phyloP scores from a whole-genome alignment of 2,329 filamentous ascomycete genomes.

The Botrytis aclada region DNA sequence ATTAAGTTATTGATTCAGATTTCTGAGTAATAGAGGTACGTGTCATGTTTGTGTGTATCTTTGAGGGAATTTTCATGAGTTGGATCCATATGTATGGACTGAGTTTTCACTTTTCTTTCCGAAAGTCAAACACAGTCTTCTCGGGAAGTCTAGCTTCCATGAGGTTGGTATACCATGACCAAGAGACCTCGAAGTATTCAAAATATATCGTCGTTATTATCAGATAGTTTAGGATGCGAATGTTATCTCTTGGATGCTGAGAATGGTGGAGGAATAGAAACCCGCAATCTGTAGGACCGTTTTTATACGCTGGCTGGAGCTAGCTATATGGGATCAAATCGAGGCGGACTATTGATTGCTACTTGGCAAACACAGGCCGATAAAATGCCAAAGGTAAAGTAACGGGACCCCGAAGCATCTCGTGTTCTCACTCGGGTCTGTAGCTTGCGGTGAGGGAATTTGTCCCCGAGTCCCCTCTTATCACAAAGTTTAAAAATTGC shows the following conservation, averaged over 20 bases:
- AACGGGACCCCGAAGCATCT: background rate
- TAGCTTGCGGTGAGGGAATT: background rate
- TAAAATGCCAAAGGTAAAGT: background rate
- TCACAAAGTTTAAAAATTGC: background rate
- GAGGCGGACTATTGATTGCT: background rate
- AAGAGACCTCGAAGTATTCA: background rate
- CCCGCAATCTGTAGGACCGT: background rate
- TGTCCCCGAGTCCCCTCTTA: background rate
- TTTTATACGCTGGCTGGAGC: background rate
- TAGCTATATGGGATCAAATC: background rate
- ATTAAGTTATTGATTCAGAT: background rate
- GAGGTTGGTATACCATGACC: accelerated
- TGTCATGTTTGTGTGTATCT: background rate
- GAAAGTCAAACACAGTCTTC: background rate
- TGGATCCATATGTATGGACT: background rate
- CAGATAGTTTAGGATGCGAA: background rate
- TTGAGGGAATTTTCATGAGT: background rate
- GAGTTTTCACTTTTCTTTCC: background rate
- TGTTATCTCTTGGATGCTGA: background rate
- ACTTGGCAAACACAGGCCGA: background rate
- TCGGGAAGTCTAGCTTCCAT: accelerated
- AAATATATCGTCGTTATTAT: background rate
- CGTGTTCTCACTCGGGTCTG: background rate
- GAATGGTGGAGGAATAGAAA: background rate
- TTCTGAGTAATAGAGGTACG: background rate